Evolutionary conservation across 805 yeast genomes (phyloP), one percentile per base, ranked within the genome.

Genomic region (Metschnikowia matae): DNA sequence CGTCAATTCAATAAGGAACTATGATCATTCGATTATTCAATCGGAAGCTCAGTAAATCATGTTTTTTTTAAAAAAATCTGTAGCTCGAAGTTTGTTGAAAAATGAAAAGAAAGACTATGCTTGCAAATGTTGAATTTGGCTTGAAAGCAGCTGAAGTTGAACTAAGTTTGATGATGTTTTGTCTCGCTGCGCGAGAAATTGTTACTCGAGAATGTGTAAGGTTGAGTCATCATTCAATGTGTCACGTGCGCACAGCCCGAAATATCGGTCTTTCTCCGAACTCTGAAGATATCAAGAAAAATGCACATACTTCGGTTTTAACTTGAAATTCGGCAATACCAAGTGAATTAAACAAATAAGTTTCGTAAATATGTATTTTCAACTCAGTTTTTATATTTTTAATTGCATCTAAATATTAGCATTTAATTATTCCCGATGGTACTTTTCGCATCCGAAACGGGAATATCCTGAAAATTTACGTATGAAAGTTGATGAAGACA

Each of bases 71-170:
- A n/a, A n/a, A 18, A 21, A 23, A 17, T 32, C 40, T 21, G 40
- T 26, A 13, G 23, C 39, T 35, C 15, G 15, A 11, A 14, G 26
- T 44, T 44, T 34, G 40, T 44, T 21, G 33, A 31, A 44, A 43
- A 44, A 33, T 33, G 38, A 44, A 44, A 23, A 33, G 38, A 33
- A 20, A 43, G 31, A 20, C 29, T 26, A 23, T 17, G 46, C 26
- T n/a, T 15, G 26, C 40, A 44, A 44, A 44, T 35, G 46, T 44
- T 44, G 46, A 44, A 44, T 44, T 44, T 44, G 45, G 20, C 38
- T 29, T 5, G 38, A 32, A 33, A 33, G 37, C 38, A 34, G 45
- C 29, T 14, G 45, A 23, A 34, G 15, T n/a, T 31, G 44, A 33
- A 42, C 18, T 6, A 40, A 29, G 33, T 20, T 40, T 10, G 43